phyloP scores from a whole-genome alignment of 148 eudicot genomes.

The Camellia japonica region DNA sequence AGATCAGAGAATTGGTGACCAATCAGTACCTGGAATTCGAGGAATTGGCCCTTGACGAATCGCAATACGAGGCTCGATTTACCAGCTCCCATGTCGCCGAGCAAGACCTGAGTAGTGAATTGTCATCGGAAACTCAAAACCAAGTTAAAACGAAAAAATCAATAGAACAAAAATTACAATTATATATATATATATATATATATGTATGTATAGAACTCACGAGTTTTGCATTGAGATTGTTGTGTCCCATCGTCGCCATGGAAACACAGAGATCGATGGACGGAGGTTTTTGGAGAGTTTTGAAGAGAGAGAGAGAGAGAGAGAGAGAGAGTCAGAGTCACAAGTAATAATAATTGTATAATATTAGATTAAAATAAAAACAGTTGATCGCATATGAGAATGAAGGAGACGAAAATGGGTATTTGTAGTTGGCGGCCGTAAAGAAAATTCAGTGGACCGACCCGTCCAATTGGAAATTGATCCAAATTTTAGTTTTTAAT shows the following conservation, averaged over 20 bases:
- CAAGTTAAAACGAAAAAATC: background rate
- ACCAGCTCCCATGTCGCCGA: constrained; percentile 99
- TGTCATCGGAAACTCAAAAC: background rate
- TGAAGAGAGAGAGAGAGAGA: background rate
- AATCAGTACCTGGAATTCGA: constrained; percentile 74
- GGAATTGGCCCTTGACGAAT: constrained; percentile 94
- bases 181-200: background rate
- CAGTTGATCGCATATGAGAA: too few species aligned
- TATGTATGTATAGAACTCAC: constrained; percentile 28
- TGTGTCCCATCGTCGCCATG: constrained; percentile 76
- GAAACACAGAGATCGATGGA: constrained; percentile 9
- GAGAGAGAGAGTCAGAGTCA: too few species aligned
- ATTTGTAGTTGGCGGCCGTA: too few species aligned
- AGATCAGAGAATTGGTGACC: background rate
- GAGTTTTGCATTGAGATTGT: constrained; percentile 85
- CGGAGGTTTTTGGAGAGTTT: background rate
- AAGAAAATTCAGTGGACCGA: too few species aligned
- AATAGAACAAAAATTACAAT: background rate
- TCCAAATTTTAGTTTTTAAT: too few species aligned
- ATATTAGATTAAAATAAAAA: too few species aligned
- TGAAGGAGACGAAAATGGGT: too few species aligned
- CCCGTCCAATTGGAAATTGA: too few species aligned
- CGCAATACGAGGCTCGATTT: constrained; percentile 95
- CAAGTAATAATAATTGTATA: too few species aligned
- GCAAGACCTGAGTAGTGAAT: constrained; percentile 56